Percentiles rank a stretch among this genome's conserved stretches.
Evolutionary conservation across 371 early-diverging fungal species (phyloP).

Genomic region (Apophysomyces sp.): DNA sequence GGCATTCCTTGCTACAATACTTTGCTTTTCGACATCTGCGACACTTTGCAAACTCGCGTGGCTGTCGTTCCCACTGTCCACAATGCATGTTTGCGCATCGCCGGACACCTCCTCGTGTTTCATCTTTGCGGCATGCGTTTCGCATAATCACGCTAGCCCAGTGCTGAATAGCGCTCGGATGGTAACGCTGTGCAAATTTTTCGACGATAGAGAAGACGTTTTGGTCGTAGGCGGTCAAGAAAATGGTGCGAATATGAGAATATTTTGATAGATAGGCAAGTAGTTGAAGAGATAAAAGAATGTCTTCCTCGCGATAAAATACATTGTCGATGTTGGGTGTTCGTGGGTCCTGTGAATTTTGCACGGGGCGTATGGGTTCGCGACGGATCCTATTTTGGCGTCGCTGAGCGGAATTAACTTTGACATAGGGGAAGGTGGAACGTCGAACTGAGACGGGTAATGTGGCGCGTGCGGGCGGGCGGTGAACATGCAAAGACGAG

Average conservation of each 20-base stretch:
- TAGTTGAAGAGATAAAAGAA: slow-evolving; percentile 80
- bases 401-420: slow-evolving; percentile 29
- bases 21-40: slow-evolving; percentile 79
- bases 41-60: slow-evolving; percentile 80
- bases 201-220: slow-evolving; percentile 80
- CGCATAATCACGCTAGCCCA: slow-evolving; percentile 84
- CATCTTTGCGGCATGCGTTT: slow-evolving; percentile 78
- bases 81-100: slow-evolving; percentile 76
- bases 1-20: slow-evolving; percentile 75
- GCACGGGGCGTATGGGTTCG: slow-evolving; percentile 12
- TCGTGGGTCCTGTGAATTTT: slow-evolving; percentile 17
- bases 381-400: slow-evolving; percentile 30
- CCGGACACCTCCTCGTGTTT: slow-evolving; percentile 64
- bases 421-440: slow-evolving; percentile 43
- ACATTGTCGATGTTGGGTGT: slow-evolving; percentile 34
- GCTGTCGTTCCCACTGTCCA: slow-evolving; percentile 70
- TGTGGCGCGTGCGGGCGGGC: slow-evolving; percentile 13
- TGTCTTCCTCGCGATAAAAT: slow-evolving; percentile 81
- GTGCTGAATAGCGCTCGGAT: slow-evolving; percentile 67
- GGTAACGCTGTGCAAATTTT: slow-evolving; percentile 61
- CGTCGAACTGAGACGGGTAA: slow-evolving; percentile 16
- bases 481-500: background rate
- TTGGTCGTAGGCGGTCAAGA: slow-evolving; percentile 60
- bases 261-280: slow-evolving; percentile 88
- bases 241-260: slow-evolving; percentile 63